Base-by-base conservation (phyloP, 2,329 filamentous ascomycete species). In the Penicillium capsulatum region DNA sequence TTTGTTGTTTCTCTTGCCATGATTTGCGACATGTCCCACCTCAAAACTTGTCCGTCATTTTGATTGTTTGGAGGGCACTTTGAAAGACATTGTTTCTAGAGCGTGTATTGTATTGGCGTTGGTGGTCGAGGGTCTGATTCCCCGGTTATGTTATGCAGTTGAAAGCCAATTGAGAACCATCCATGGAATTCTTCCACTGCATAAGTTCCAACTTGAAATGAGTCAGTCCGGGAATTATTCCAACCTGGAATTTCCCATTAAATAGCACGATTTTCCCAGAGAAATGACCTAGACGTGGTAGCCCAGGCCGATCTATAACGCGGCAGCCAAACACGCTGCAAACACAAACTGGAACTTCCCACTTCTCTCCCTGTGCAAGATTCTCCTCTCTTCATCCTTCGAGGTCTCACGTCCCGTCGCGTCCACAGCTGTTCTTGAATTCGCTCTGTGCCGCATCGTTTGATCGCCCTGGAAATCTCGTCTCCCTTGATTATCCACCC, bases 271-370 rank as follows among this genome's bases (percentile, higher is more conserved):
- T n/a, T n/a, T n/a, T n/a, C n/a, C n/a, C n/a, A n/a, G n/a, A n/a
- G n/a, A n/a, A n/a, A n/a, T n/a, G n/a, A n/a, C n/a, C n/a, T n/a
- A n/a, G n/a, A n/a, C n/a, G n/a, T n/a, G n/a, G n/a, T n/a, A n/a
- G n/a, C n/a, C 26, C 34, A 35, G 33, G 28, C 40, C 44, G 43
- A 53, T 49, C 42, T 51, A 51, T 49, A 51, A 44, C 43, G 38
- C 19, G 49, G 39, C 38, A 52, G 38, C 42, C 51, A 53, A 54
- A 53, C 51, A 54, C 40, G 35, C 26, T 43, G 41, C 50, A 53
- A 54, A 54, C 51, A 54, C 50, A 40, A 53, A 41, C 38, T 36
- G 31, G 32, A 50, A 45, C 44, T 54, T 48, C 51, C 51, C 45
- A 44, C 42, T 51, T 47, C 43, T 49, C 42, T 51, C 48, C 43